phyloP scores from a whole-genome alignment of 2,329 filamentous ascomycete genomes.

The Penicillium sp. region DNA sequence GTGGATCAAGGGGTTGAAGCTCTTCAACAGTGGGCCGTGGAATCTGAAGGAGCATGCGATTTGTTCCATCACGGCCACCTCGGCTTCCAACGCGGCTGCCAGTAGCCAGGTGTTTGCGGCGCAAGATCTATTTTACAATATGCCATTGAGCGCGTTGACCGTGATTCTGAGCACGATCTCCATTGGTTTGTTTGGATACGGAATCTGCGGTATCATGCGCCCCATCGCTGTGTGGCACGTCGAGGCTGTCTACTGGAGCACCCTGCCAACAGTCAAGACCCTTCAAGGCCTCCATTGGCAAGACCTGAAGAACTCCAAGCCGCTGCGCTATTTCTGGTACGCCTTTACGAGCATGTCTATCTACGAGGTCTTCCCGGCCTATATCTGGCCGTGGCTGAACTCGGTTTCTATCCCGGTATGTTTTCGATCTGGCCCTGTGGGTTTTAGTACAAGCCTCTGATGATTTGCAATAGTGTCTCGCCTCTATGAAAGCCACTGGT shows the following conservation, averaged over 20 bases:
- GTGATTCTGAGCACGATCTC: conserved; percentile 53
- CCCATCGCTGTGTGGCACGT: conserved; percentile 57
- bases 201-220: conserved; percentile 53
- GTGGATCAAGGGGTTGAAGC: conserved; percentile 42
- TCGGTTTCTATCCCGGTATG: conserved; percentile 50
- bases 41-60: conserved; percentile 57
- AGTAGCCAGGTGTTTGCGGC: conserved; percentile 47
- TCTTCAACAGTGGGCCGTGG: conserved; percentile 55
- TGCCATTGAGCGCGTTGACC: conserved; percentile 47
- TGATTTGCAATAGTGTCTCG: conserved; percentile 42
- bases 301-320: conserved; percentile 50
- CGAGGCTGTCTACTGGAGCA: conserved; percentile 57
- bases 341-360: conserved; percentile 49
- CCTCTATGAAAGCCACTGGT: conserved; percentile 52
- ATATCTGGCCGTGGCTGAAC: conserved; percentile 57
- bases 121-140: conserved; percentile 53
- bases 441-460: neutral
- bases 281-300: conserved; percentile 58
- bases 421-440: neutral
- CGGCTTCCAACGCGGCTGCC: conserved; percentile 50
- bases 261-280: conserved; percentile 53
- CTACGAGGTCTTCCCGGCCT: conserved; percentile 56
- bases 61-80: conserved; percentile 54
- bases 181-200: conserved; percentile 57
- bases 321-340: conserved; percentile 54